phyloP scores from a whole-genome alignment of 2,329 filamentous ascomycete genomes.

The Talaromyces sp. region DNA sequence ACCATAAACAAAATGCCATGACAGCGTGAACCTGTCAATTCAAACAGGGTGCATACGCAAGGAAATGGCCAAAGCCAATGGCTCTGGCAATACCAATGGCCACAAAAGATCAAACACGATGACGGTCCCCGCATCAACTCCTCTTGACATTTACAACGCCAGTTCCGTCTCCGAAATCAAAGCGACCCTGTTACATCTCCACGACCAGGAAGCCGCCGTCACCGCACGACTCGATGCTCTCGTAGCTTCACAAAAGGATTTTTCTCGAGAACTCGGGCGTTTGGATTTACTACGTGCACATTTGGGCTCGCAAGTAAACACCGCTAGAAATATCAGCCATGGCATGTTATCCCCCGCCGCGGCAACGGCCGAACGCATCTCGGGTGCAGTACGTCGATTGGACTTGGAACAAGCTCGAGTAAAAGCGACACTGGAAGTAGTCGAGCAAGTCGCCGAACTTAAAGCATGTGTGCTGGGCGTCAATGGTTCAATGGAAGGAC shows the following conservation, averaged over 20 bases:
- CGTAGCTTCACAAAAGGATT: slow-evolving; percentile 75
- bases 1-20: not conserved
- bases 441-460: slow-evolving; percentile 93
- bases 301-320: slow-evolving; percentile 78
- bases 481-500: slow-evolving; percentile 91
- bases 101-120: slow-evolving; percentile 15
- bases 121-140: slow-evolving; percentile 6
- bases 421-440: slow-evolving; percentile 81
- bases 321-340: slow-evolving; percentile 77
- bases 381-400: slow-evolving; percentile 76
- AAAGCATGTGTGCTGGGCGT: slow-evolving; percentile 95
- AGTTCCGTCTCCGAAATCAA: slow-evolving; percentile 73
- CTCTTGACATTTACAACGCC: slow-evolving; percentile 58
- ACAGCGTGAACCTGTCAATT: not conserved
- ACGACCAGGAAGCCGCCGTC: slow-evolving; percentile 68
- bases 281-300: slow-evolving; percentile 86
- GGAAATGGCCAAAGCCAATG: slow-evolving; percentile 20
- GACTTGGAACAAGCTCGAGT: slow-evolving; percentile 90
- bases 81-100: slow-evolving; percentile 24
- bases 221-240: slow-evolving; percentile 70
- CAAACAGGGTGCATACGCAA: not conserved
- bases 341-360: slow-evolving; percentile 85
- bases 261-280: slow-evolving; percentile 78
- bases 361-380: slow-evolving; percentile 77
- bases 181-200: slow-evolving; percentile 67